A percentile compares a stretch with the other conserved stretches of the same genome.
phyloP scores from a whole-genome alignment of 179 eudicot genomes.

The Heliamphora ciliata region DNA sequence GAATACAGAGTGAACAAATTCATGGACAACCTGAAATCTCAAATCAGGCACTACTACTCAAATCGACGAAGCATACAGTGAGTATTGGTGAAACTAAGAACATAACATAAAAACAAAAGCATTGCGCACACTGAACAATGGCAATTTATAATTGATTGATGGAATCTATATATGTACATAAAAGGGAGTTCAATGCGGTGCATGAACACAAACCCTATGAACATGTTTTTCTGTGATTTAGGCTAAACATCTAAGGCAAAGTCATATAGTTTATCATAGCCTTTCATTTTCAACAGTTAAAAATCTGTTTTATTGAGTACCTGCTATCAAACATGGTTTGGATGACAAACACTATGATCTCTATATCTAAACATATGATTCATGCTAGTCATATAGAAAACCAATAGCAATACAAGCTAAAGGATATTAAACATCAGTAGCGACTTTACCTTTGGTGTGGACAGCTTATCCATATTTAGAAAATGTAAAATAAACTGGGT shows the following conservation, averaged over 20 bases:
- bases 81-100: background rate
- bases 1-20: background rate
- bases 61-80: background rate
- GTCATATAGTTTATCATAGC: background rate
- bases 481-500: slow-evolving; percentile 67
- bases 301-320: background rate
- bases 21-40: background rate
- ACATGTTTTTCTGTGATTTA: background rate
- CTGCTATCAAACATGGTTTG: background rate
- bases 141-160: background rate
- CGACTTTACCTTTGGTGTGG: slow-evolving; percentile 59
- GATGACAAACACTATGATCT: background rate
- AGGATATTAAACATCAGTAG: slow-evolving; percentile 11
- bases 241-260: background rate
- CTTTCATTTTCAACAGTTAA: background rate
- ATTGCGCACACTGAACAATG: background rate
- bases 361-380: background rate
- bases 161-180: background rate
- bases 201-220: background rate
- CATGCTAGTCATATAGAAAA: background rate
- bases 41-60: slow-evolving; percentile 2
- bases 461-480: slow-evolving; percentile 60
- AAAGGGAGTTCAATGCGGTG: background rate
- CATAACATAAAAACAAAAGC: background rate
- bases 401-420: background rate